phyloP scores from a whole-genome alignment of 805 yeast genomes.

The Starmerella potacharoeniae region DNA sequence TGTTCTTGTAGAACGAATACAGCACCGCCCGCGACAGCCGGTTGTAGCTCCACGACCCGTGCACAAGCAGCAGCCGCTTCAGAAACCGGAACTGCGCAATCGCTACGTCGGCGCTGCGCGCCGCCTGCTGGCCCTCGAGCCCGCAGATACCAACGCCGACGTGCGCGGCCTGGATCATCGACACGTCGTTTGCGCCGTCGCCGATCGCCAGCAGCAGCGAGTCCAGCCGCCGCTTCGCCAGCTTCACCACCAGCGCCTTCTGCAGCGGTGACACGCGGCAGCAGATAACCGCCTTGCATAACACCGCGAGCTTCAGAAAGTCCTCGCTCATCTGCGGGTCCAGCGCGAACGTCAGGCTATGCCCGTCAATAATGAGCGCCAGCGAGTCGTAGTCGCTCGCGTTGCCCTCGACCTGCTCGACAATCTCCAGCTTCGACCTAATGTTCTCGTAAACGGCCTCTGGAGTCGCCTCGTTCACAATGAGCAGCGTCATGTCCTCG shows the following conservation, averaged over 20 bases:
- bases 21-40: conserved; percentile 85
- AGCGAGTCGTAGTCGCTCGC: conserved; percentile 66
- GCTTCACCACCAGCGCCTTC: conserved; percentile 87
- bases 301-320: conserved; percentile 64
- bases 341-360: conserved; percentile 74
- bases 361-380: conserved; percentile 90
- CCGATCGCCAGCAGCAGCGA: conserved; percentile 81
- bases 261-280: conserved; percentile 97
- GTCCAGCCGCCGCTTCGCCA: conserved; percentile 67
- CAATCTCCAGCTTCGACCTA: conserved; percentile 47
- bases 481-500: conserved; percentile 89
- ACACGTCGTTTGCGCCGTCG: conserved; percentile 98
- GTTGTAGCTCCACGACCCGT: conserved; percentile 97
- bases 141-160: conserved; percentile 99
- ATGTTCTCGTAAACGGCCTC: conserved; percentile 69
- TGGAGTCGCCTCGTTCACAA: conserved; percentile 75
- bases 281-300: conserved; percentile 93
- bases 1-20: conserved; percentile 91
- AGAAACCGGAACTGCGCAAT: conserved; percentile 90
- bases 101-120: conserved; percentile 93
- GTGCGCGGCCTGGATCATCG: conserved; percentile 99
- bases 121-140: conserved; percentile 99
- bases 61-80: conserved; percentile 74
- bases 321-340: conserved; percentile 69
- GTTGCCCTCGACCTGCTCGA: conserved; percentile 27